Percentiles rank a stretch among this genome's conserved stretches.
phyloP scores from a whole-genome alignment of 345 rosid species.

The Salix brachista region DNA sequence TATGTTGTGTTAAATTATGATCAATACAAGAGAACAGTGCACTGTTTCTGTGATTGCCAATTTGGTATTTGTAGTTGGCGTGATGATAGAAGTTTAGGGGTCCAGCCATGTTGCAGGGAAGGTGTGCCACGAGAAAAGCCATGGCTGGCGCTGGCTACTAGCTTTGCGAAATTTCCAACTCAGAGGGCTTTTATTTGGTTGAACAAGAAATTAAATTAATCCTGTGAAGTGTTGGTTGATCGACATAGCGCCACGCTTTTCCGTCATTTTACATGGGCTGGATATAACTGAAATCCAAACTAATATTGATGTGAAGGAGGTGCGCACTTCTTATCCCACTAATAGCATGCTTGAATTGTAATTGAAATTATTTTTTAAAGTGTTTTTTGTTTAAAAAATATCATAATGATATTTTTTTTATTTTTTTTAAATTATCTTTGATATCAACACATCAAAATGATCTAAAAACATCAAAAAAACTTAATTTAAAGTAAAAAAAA shows the following conservation, averaged over 20 bases:
- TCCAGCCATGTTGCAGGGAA: constrained; percentile 21
- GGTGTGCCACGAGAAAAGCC: constrained; percentile 39
- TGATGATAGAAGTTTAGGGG: constrained; percentile 8
- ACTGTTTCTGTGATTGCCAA: background rate
- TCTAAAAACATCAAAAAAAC: no score
- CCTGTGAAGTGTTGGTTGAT: constrained; percentile 19
- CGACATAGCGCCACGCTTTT: constrained; percentile 18
- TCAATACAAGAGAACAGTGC: background rate
- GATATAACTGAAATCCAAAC: background rate
- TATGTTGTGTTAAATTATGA: background rate
- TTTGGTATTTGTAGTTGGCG: constrained; percentile 10
- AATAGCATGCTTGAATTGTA: no score
- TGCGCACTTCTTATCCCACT: no score
- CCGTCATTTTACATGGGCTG: background rate
- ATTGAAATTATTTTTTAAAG: no score
- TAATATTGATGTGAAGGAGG: no score
- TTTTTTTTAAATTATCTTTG: no score
- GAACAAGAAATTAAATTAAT: background rate
- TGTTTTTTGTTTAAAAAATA: no score
- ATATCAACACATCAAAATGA: no score
- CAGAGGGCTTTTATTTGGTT: background rate
- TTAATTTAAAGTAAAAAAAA: no score
- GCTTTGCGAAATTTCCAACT: background rate
- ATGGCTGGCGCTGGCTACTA: constrained; percentile 1
- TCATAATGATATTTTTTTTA: no score